These are phyloP conservation scores for Paracoccidioides brasiliensis DNA, from an alignment of 2,329 filamentous ascomycete species.

Conservation along the genomic window DNA sequence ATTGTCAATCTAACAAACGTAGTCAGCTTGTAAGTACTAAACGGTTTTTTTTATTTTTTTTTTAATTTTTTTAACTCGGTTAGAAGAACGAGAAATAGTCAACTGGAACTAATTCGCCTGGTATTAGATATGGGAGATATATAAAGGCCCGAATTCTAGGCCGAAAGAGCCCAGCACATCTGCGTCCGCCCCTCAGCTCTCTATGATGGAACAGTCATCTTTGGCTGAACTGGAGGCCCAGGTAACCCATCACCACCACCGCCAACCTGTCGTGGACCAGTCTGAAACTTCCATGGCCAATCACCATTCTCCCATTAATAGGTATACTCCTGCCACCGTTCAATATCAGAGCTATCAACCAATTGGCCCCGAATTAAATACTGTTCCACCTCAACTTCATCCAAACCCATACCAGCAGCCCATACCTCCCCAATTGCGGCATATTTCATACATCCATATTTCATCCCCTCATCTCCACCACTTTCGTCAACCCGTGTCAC, in stretches of 20 bases:
- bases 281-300: neutral
- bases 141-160: neutral
- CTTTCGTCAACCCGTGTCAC: neutral
- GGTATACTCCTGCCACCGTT: neutral
- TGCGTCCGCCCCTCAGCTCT: neutral
- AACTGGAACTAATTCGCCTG: neutral
- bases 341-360: neutral
- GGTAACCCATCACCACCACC: neutral
- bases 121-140: neutral
- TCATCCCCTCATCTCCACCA: neutral
- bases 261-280: neutral
- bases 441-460: neutral
- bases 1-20: neutral
- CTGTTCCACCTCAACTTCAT: neutral
- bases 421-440: neutral
- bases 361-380: neutral
- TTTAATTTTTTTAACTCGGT: neutral
- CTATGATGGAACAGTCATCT: neutral
- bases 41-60: no score
- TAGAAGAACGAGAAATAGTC: neutral
- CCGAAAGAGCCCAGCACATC: neutral
- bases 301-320: neutral
- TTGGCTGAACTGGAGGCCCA: neutral
- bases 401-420: neutral
- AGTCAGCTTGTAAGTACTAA: neutral